phyloP scores from a whole-genome alignment of 352 stramenopile genomes.

The Pythium brassicae region DNA sequence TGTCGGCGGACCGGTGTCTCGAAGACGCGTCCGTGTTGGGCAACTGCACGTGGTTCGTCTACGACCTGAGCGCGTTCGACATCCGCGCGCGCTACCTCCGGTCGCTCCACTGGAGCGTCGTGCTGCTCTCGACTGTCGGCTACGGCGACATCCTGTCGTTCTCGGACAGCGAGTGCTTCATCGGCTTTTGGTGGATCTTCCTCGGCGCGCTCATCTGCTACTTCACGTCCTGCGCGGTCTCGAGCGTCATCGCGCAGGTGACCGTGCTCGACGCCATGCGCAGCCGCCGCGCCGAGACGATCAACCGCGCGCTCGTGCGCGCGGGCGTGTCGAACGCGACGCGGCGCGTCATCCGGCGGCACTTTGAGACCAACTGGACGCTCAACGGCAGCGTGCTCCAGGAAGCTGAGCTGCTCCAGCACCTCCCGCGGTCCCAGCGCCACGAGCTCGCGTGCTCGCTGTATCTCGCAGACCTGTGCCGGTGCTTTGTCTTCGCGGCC shows the following conservation, averaged over 20 bases:
- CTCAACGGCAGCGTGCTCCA: slow-evolving; percentile 16
- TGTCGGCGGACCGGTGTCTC: slow-evolving; percentile 38
- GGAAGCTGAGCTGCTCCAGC: slow-evolving; percentile 13
- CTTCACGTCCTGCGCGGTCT: slow-evolving; percentile 19
- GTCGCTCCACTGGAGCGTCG: slow-evolving; percentile 67
- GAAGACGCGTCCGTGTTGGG: slow-evolving; percentile 38
- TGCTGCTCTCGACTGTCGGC: slow-evolving; percentile 63
- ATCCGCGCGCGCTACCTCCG: slow-evolving; percentile 59
- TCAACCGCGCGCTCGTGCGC: slow-evolving; percentile 12
- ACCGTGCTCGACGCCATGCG: slow-evolving; percentile 8
- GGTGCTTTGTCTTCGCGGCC: slow-evolving; percentile 10
- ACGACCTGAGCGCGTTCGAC: slow-evolving; percentile 54
- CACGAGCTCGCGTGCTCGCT: slow-evolving; percentile 13
- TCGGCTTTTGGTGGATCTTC: slow-evolving; percentile 21
- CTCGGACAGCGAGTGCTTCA: slow-evolving; percentile 25
- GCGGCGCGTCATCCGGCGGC: slow-evolving; percentile 11
- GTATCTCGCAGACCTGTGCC: slow-evolving; percentile 6
- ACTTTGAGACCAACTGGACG: slow-evolving; percentile 22
- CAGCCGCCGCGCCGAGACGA: slow-evolving; percentile 1
- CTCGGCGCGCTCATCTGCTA: slow-evolving; percentile 20
- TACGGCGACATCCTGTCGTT: slow-evolving; percentile 70
- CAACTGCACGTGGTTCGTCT: slow-evolving; percentile 74
- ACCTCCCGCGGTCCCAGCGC: slow-evolving; percentile 17
- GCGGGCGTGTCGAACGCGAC: slow-evolving; percentile 11
- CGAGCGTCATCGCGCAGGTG: slow-evolving; percentile 18